Evolutionary conservation across 2,329 filamentous ascomycete genomes (phyloP), one percentile per base, ranked within the genome.

Genomic region (Neophaeococcomyces aloes): DNA sequence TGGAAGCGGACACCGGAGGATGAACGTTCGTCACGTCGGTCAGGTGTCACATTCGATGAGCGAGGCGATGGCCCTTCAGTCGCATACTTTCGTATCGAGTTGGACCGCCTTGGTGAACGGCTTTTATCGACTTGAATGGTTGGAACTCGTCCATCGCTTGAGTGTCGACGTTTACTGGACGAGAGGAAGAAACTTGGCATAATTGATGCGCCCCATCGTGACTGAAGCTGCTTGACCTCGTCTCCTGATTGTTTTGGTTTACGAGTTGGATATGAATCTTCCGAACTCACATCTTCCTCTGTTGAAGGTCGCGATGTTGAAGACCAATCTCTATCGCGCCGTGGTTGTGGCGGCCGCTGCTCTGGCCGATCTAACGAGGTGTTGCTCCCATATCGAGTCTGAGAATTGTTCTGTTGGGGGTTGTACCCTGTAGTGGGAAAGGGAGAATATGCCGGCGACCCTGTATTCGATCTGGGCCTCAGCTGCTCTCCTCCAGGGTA

Each of bases 251-350:
- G 38, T 14, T 44, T 46, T 39, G 46, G 43, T 17, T 42, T 44
- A 5, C 45, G 48, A 14, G 57, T 55, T 2, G 47, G 44, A 11
- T 57, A 46, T 4, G 56, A 49, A 14, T 60, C 55, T 45, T 64
- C 60, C 13, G 61, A 57, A 42, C 54, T 57, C 30, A 59, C 59
- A 38, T 61, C 54, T 31, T 52, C 50, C 14, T 46, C 50, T 2
- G 43, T 30, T 19, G 33, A 29, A 6, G 46, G 44, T 18, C 42
- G 49, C 19, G 49, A 47, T 2, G 42, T 44, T 13, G 52, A 50
- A 11, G 50, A 50, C 21, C 47, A 44, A 35, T 52, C 46, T 13
- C 38, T 39, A 29, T 35, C 29, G 25, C 44, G 47, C 34, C 50
- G 46, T 10, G 23, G 48, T 19, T 47, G 46, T 15, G 41, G 45